Evolutionary conservation across 2,329 filamentous ascomycete species (phyloP), one percentile per base, ranked within the genome.

Genomic region (Monosporascus sp.): DNA sequence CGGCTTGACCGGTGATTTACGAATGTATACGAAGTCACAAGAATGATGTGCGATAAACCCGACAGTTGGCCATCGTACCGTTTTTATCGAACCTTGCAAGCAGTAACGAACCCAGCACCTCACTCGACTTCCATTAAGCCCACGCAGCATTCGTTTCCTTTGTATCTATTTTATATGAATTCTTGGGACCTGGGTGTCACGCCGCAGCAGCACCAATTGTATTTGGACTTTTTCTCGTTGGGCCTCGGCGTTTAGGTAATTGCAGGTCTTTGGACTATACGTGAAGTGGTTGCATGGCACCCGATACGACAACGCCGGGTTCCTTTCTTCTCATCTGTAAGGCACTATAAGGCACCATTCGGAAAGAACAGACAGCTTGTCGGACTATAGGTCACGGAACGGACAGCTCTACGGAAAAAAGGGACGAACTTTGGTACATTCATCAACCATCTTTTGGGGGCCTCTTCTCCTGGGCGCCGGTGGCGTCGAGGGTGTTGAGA

Each of bases 101-200:
- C 22, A 9, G 38, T 9, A 38, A 31, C 39, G 22, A 14, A n/a
- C 42, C 7, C 9, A 14, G 9, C 31, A 5, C 9, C 4, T 34
- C 11, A 14, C 31, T 34, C 31, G 31, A 34, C 31, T 14, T 31
- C 5, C 5, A 34, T 11, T 1, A 11, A 34, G 31, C 31, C 48
- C 34, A 49, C 53, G 57, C 49, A 57, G 47, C 51, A 48, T 50
- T 41, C 42, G 36, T 64, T 61, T 56, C 56, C 53, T 65, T 63
- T 64, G 61, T 64, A 58, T 53, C 56, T 60, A 64, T 59, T 62
- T 48, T 62, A 64, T 62, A 62, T 55, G 58, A 57, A 50, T 46
- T 34, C 42, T 44, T 8, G 20, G 31, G 48, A 5, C 41, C 22
- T n/a, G 27, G 48, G n/a, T 41, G 25, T 37, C 41, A 41, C 48